Base-by-base conservation (phyloP, 768 basidiomycete genomes). In the Fibroporia radiculosa region DNA sequence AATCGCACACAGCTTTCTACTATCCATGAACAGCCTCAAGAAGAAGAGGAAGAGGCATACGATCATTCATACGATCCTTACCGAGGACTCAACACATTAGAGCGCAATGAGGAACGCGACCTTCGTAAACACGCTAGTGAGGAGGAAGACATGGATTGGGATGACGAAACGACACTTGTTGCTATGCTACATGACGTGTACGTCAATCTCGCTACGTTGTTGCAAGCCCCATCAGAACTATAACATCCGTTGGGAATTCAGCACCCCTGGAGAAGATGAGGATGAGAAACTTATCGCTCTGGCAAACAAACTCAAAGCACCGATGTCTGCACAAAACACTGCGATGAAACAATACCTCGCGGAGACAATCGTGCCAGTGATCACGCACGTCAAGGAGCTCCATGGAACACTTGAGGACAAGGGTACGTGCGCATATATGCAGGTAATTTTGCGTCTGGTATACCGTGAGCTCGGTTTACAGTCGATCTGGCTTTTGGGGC, bases 341-440 rank as follows among this genome's bases (percentile, higher is more conserved):
- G 31, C 42, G 18, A 56, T 52, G 13, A 66, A 52, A 48, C 59
- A 65, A n/a, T 49, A 61, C 42, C 48, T 63, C 38, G 61, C 48
- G 28, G 58, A 65, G 24, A 57, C 62, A 5, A 37, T 69, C 43
- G 48, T 70, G 13, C 71, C 67, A 3, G 64, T 64, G 31, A 48
- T 63, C 4, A 55, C 59, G 3, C 61, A 56, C 48, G 62, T 68
- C 40, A 62, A 58, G 27, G 56, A 62, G n/a, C 55, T 65, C 42
- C 71, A 71, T 50, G 60, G 56, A 12, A 48, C 48, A 20, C 41
- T 71, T 26, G 63, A 64, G 20, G 49, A 58, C 25, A 55, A 67
- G 49, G 55, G 59, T 61, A 12, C n/a, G 33, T 19, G n/a, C 36
- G 36, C 36, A 38, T 38, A 38, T 38, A 18, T 10, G 11, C 18